phyloP scores from a whole-genome alignment of 2,329 filamentous ascomycete species.

The Penicillium sp. region DNA sequence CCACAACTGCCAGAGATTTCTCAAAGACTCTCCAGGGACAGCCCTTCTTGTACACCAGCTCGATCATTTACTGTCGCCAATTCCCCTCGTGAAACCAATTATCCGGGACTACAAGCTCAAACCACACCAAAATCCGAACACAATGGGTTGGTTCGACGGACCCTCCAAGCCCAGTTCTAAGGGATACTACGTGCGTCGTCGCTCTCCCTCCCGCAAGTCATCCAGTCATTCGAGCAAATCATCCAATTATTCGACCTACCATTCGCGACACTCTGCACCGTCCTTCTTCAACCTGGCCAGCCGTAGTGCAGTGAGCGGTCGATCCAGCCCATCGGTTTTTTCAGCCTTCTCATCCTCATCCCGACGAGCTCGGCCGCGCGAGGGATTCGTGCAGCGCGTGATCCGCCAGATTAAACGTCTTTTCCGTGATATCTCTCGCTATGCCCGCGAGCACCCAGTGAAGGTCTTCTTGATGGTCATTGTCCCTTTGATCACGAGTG shows the following conservation, averaged over 20 bases:
- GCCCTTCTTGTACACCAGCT: neutral
- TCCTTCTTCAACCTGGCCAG: slow-evolving; percentile 46
- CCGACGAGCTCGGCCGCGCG: slow-evolving; percentile 70
- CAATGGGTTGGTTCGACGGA: slow-evolving; percentile 48
- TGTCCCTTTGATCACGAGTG: slow-evolving; percentile 80
- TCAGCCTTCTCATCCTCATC: slow-evolving; percentile 63
- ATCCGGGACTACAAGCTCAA: neutral
- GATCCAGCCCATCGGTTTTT: slow-evolving; percentile 45
- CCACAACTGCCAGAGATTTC: slow-evolving; percentile 12
- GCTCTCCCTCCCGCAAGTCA: slow-evolving; percentile 35
- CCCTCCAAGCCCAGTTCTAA: slow-evolving; percentile 24
- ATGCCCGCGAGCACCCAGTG: slow-evolving; percentile 74
- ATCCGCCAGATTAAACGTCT: slow-evolving; percentile 72
- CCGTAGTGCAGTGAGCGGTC: slow-evolving; percentile 22
- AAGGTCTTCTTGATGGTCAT: slow-evolving; percentile 85
- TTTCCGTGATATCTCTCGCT: slow-evolving; percentile 72
- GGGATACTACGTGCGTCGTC: slow-evolving; percentile 27
- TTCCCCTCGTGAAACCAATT: neutral
- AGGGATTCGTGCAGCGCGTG: slow-evolving; percentile 68
- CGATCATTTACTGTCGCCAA: neutral
- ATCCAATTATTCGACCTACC: slow-evolving; percentile 32
- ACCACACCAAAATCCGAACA: slow-evolving; percentile 1
- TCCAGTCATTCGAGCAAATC: slow-evolving; percentile 16
- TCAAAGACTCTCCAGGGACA: neutral
- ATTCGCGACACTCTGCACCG: slow-evolving; percentile 38